These are phyloP conservation scores for Nicotiana benthamiana DNA, from an alignment of 257 asterid genomes.

Conservation along the genomic window DNA sequence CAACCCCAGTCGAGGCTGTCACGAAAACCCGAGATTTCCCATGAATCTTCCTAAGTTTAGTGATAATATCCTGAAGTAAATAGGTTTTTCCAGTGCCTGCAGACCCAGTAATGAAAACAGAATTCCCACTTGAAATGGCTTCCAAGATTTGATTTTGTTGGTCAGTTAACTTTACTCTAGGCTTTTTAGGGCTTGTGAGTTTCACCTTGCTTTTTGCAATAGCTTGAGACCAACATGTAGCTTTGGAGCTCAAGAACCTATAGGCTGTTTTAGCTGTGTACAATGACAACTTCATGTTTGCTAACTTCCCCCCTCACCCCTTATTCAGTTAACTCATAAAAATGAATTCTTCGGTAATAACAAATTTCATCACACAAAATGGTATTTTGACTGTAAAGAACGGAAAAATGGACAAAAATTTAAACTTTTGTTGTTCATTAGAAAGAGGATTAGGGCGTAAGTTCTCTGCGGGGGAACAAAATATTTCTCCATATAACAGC, in stretches of 20 bases:
- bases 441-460: not conserved
- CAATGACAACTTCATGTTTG: slow-evolving; percentile 30
- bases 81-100: slow-evolving; percentile 78
- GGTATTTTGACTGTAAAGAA: not conserved
- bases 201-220: slow-evolving; percentile 16
- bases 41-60: slow-evolving; percentile 39
- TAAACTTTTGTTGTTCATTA: not conserved
- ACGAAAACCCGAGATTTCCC: slow-evolving; percentile 46
- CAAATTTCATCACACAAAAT: not conserved
- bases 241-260: slow-evolving; percentile 35
- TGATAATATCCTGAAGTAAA: slow-evolving; percentile 39
- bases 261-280: slow-evolving; percentile 24
- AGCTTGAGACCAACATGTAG: slow-evolving; percentile 16
- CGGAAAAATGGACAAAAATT: not conserved
- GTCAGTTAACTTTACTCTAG: slow-evolving; percentile 43
- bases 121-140: slow-evolving; percentile 40
- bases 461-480: not conserved
- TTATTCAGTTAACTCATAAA: not conserved
- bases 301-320: not conserved
- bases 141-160: slow-evolving; percentile 49
- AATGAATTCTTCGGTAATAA: not conserved
- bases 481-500: not conserved
- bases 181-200: slow-evolving; percentile 12
- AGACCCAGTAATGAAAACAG: slow-evolving; percentile 67
- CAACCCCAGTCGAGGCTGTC: slow-evolving; percentile 72